Evolutionary conservation across 2,329 filamentous ascomycete genomes (phyloP).

Genomic region (Penicillium sp.): DNA sequence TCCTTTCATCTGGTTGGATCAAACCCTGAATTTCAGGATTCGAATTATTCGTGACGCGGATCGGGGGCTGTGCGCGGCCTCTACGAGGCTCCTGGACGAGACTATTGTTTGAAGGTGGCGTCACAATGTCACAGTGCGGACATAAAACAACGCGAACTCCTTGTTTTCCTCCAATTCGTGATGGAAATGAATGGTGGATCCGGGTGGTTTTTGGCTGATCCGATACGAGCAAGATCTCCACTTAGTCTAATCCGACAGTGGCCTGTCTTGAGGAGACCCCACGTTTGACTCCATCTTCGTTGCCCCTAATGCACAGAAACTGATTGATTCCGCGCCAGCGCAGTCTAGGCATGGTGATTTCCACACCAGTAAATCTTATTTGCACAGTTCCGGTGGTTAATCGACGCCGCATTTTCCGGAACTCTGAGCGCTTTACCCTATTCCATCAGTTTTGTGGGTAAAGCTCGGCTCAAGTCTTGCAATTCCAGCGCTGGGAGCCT

Average conservation of each 20-base stretch:
- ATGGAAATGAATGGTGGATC: background rate
- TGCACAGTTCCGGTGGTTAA: background rate
- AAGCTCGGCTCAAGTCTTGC: background rate
- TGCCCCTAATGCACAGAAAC: background rate
- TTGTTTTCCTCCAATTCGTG: background rate
- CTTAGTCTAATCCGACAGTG: background rate
- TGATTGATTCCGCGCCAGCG: background rate
- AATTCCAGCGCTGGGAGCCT: background rate
- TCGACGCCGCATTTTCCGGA: background rate
- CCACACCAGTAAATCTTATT: background rate
- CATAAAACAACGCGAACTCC: background rate
- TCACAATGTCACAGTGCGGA: background rate
- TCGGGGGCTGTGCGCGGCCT: background rate
- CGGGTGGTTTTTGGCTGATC: background rate
- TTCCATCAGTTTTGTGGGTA: background rate
- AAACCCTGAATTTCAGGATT: background rate
- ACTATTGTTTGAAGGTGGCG: conserved; percentile 4
- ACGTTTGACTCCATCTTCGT: background rate
- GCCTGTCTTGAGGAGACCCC: background rate
- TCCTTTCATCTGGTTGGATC: background rate
- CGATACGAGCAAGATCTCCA: background rate
- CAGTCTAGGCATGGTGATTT: background rate
- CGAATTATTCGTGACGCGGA: background rate
- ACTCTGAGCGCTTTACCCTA: background rate
- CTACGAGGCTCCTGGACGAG: conserved; percentile 1